Conservation (phyloP, 2,329 filamentous ascomycete species). For the Pseudonectria foliicola region DNA sequence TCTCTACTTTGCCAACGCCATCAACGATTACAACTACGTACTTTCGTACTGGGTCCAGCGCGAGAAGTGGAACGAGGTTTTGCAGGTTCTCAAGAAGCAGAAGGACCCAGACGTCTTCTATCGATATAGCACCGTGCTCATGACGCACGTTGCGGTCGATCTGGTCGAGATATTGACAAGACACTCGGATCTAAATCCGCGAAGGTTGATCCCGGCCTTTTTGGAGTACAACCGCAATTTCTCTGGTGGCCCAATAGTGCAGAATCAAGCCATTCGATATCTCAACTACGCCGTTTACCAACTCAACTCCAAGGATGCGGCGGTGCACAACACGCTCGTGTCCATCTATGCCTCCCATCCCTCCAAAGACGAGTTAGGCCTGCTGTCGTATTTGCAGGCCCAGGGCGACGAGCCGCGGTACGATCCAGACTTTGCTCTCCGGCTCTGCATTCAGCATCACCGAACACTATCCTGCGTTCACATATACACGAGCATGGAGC, state of each 20-base stretch:
- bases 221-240: constrained; percentile 85
- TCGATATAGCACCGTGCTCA: constrained; percentile 92
- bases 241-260: constrained; percentile 52
- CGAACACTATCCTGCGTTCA: constrained; percentile 92
- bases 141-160: constrained; percentile 78
- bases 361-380: constrained; percentile 73
- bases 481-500: constrained; percentile 94
- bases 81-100: constrained; percentile 87
- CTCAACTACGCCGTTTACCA: constrained; percentile 90
- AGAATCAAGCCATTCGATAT: constrained; percentile 91
- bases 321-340: constrained; percentile 93
- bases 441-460: constrained; percentile 89
- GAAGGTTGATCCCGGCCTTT: constrained; percentile 85
- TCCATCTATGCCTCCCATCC: constrained; percentile 89
- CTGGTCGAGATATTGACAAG: constrained; percentile 95
- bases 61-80: constrained; percentile 81
- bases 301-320: constrained; percentile 70
- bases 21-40: constrained; percentile 92
- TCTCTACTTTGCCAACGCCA: constrained; percentile 78
- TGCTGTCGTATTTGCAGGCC: constrained; percentile 83
- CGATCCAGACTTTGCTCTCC: constrained; percentile 91
- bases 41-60: constrained; percentile 95
- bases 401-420: constrained; percentile 83
- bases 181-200: constrained; percentile 74
- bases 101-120: constrained; percentile 92